Conservation (phyloP, 345 rosid species). For the Hibiscus mutabilis region DNA sequence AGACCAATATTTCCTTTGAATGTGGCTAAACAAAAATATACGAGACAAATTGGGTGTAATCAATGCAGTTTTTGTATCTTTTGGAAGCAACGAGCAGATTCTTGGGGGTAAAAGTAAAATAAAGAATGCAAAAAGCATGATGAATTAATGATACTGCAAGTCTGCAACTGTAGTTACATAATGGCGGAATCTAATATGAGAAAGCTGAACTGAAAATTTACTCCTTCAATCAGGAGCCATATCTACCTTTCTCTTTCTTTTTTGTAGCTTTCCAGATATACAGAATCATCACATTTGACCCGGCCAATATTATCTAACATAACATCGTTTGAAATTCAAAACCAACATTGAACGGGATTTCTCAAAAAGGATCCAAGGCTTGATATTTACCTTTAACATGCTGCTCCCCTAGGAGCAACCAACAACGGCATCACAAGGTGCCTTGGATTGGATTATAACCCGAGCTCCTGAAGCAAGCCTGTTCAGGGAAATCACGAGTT, state of each 20-base stretch:
- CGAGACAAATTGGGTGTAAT: neutral
- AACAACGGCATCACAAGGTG: constrained; percentile 27
- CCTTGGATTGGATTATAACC: constrained; percentile 81
- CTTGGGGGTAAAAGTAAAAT: neutral
- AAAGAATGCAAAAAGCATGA: constrained; percentile 3
- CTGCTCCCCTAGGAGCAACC: constrained; percentile 26
- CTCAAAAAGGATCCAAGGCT: neutral
- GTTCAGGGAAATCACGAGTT: constrained; percentile 22
- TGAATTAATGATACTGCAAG: constrained; percentile 3
- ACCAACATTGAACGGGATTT: constrained; percentile 7
- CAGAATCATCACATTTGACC: constrained; percentile 29
- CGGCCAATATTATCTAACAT: constrained; percentile 8
- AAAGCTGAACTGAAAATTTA: constrained; percentile 16
- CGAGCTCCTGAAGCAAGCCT: constrained; percentile 99
- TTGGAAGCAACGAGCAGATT: neutral
- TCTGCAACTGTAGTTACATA: constrained; percentile 7
- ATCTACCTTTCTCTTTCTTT: constrained; percentile 13
- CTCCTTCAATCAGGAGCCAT: neutral
- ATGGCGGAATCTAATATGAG: constrained; percentile 1
- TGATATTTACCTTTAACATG: constrained; percentile 4
- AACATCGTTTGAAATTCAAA: constrained; percentile 28
- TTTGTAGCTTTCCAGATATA: constrained; percentile 19
- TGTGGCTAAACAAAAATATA: neutral
- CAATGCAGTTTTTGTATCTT: neutral
- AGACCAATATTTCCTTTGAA: neutral